Evolutionary conservation across 1,284 basidiomycete genomes (phyloP).

Genomic region (Ustilago nuda): DNA sequence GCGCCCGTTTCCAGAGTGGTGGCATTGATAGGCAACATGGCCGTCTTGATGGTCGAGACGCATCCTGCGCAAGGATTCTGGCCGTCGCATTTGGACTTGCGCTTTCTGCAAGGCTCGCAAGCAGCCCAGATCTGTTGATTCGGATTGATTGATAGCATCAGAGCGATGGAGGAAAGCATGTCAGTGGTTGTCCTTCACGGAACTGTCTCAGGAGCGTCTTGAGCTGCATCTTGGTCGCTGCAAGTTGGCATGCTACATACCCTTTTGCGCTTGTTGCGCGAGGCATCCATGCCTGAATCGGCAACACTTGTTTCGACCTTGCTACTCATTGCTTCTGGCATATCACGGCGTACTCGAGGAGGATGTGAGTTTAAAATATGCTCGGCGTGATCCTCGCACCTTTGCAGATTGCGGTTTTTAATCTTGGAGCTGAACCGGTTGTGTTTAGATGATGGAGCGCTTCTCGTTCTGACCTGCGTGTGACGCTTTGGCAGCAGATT

Average conservation of each 20-base stretch:
- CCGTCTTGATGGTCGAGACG: slow-evolving; percentile 48
- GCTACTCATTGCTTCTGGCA: slow-evolving; percentile 37
- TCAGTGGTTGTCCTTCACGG: not conserved
- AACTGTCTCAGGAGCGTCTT: not conserved
- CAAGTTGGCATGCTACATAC: slow-evolving; percentile 12
- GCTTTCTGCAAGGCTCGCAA: slow-evolving; percentile 56
- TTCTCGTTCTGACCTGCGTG: not conserved
- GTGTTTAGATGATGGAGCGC: not conserved
- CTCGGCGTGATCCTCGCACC: not conserved
- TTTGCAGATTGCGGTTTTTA: not conserved
- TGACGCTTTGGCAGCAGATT: not conserved
- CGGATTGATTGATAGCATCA: not conserved
- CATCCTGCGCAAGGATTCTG: slow-evolving; percentile 55
- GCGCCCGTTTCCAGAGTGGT: slow-evolving; percentile 27
- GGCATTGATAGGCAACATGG: slow-evolving; percentile 42
- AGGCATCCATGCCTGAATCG: slow-evolving; percentile 22
- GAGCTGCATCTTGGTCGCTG: not conserved
- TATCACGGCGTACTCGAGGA: slow-evolving; percentile 5
- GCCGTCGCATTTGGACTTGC: slow-evolving; percentile 59
- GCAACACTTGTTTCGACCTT: slow-evolving; percentile 16
- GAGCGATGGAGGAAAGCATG: not conserved
- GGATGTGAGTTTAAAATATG: not conserved
- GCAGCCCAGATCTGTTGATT: slow-evolving; percentile 56
- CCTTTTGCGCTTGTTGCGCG: slow-evolving; percentile 48
- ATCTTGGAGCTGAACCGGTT: not conserved